These are phyloP conservation scores for Panus rudis DNA, from an alignment of 768 basidiomycete species.

Conservation along the genomic window DNA sequence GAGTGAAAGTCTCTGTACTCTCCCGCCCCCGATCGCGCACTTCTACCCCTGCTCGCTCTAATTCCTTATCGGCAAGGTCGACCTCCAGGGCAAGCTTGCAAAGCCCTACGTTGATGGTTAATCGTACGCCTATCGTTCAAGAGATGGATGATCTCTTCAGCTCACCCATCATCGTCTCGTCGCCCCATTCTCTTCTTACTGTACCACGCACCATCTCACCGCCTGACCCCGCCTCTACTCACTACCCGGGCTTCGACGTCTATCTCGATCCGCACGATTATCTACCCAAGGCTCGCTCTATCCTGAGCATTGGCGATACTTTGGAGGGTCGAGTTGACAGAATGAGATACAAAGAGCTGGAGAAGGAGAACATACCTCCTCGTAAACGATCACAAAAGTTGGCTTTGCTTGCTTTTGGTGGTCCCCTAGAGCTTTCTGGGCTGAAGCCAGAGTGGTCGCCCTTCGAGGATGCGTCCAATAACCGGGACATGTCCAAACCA, in stretches of 20 bases:
- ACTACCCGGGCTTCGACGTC: constrained; percentile 63
- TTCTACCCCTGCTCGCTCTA: too few species aligned
- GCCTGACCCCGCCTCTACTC: constrained; percentile 47
- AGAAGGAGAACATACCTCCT: constrained; percentile 55
- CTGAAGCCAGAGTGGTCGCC: neutral
- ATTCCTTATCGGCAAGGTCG: too few species aligned
- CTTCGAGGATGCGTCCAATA: neutral
- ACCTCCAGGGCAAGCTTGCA: too few species aligned
- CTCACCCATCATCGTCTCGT: too few species aligned
- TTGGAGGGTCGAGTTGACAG: neutral
- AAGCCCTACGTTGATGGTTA: too few species aligned
- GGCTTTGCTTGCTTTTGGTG: constrained; percentile 2
- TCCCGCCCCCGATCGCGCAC: too few species aligned
- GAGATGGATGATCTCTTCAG: too few species aligned
- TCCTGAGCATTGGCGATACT: neutral
- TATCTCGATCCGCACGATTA: constrained; percentile 35
- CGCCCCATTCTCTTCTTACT: too few species aligned
- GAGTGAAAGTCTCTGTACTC: too few species aligned
- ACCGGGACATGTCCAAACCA: neutral
- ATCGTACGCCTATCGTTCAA: too few species aligned
- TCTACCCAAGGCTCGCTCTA: constrained; percentile 2
- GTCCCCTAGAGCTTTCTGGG: constrained; percentile 6
- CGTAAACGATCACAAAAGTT: constrained; percentile 40
- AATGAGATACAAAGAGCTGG: constrained; percentile 26
- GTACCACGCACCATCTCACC: too few species aligned